Evolutionary conservation across 768 basidiomycete genomes (phyloP), one percentile per base, ranked within the genome.

Genomic region (Arthromyces matolae): DNA sequence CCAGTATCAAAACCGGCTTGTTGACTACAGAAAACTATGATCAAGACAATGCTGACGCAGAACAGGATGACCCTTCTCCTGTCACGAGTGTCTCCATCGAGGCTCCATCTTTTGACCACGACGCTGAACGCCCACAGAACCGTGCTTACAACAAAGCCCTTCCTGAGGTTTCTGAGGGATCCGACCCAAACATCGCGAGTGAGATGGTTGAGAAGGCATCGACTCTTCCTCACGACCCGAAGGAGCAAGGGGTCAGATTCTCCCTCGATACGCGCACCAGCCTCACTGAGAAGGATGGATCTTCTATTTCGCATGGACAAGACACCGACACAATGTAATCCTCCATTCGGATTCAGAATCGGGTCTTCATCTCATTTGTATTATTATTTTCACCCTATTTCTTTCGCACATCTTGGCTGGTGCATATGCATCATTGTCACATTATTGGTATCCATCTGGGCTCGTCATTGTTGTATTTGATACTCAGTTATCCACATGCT

Each of bases 1-100:
- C 81, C 44, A 86, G 84, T 54, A 62, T 76, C 44, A 76, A 76
- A 55, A 81, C 84, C 5, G 82, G 79, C 13, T 67, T 73, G 25
- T 67, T 81, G 38, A 80, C 76, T 47, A 65, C 63, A 34, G 71
- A 66, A 37, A 50, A 47, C 4, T 64, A 62, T 42, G 60, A 66
- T 25, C 54, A 25, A 14, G 49, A 56, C 16, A 58, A 63, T 23
- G 63, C 64, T 27, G 55, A 60, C 19, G 58, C 57, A 41, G 59
- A 53, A 5, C 58, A 45, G 22, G 65, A 58, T 35, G 60, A 58
- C 24, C 18, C 14, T 27, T 48, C 49, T 1, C 52, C 42, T 13
- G 29, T 41, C 27, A 49, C 31, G 34, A 47, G 19, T 14, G 37
- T 42, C n/a, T 42, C 46, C 22, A 35, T 50, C 23, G 51, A 53